Conservation (phyloP, 2,329 filamentous ascomycete genomes). For the Clarireedia hainanense region DNA sequence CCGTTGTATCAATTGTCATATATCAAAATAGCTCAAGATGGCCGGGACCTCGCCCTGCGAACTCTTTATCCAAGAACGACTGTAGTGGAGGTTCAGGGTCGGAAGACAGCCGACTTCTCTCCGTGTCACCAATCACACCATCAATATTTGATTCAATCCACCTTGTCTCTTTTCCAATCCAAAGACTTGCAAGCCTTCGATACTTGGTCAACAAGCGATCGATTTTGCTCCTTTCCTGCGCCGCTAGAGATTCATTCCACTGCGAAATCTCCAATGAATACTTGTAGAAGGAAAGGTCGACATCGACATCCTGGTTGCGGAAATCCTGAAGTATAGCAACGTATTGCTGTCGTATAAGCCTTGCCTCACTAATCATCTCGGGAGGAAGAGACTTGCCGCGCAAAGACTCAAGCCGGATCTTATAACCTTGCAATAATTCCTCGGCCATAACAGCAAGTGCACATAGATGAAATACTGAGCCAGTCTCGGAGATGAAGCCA, state of each 20-base stretch:
- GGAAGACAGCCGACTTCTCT: not conserved
- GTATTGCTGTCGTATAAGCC: constrained; percentile 9
- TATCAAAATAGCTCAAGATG: not conserved
- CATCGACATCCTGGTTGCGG: constrained; percentile 6
- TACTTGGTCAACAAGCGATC: constrained; percentile 1
- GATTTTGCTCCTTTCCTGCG: not conserved
- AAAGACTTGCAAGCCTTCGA: constrained; percentile 4
- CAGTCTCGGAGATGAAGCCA: constrained; percentile 9
- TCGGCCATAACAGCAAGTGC: constrained; percentile 16
- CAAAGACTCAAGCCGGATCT: not conserved
- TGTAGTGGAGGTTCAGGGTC: not conserved
- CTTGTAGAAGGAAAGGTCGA: constrained; percentile 16
- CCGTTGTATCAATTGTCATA: too few species aligned
- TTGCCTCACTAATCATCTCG: not conserved
- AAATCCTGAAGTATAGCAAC: constrained; percentile 17
- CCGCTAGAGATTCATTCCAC: constrained; percentile 7
- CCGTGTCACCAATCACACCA: not conserved
- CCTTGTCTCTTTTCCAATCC: not conserved
- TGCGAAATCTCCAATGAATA: constrained; percentile 16
- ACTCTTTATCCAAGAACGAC: not conserved
- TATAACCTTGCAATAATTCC: constrained; percentile 11
- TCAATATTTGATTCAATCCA: constrained; percentile 1
- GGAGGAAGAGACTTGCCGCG: not conserved
- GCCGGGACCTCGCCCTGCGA: not conserved
- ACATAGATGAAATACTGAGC: constrained; percentile 14